These are phyloP conservation scores for Globisporangium abappressorium DNA, from an alignment of 352 stramenopile genomes.

Conservation along the genomic window DNA sequence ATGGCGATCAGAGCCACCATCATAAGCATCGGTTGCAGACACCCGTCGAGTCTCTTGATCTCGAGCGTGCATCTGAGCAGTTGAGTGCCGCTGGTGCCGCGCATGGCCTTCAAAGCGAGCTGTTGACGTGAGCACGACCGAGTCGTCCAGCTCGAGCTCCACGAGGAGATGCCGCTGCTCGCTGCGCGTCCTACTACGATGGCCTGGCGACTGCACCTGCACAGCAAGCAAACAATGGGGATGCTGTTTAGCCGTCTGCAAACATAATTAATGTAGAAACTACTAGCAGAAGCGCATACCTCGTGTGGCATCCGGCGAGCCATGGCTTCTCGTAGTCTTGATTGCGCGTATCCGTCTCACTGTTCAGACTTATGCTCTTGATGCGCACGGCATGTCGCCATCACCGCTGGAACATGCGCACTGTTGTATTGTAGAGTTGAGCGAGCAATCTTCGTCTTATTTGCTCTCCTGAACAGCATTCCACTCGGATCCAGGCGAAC, in stretches of 20 bases:
- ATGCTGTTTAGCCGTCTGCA: no score
- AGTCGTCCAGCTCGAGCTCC: slow-evolving; percentile 64
- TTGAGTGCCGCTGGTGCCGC: slow-evolving; percentile 10
- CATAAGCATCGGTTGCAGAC: background rate
- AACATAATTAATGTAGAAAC: background rate
- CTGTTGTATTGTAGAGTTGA: background rate
- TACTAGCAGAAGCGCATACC: background rate
- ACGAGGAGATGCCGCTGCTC: slow-evolving; percentile 53
- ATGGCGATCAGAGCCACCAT: background rate
- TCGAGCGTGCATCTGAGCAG: slow-evolving; percentile 19
- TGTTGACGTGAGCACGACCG: slow-evolving; percentile 21
- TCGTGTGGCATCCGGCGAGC: slow-evolving; percentile 5
- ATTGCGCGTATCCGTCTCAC: background rate
- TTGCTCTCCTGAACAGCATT: background rate
- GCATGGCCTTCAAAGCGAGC: slow-evolving; percentile 6
- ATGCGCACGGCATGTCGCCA: background rate
- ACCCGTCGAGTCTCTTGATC: background rate
- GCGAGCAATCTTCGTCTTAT: background rate
- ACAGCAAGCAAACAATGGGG: background rate
- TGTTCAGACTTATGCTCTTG: background rate
- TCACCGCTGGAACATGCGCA: background rate
- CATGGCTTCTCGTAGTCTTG: background rate
- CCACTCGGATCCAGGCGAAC: background rate
- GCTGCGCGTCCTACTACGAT: slow-evolving; percentile 11
- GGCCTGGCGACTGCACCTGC: background rate